phyloP scores from a whole-genome alignment of 1,284 basidiomycete species.

The Tilletia setariae region DNA sequence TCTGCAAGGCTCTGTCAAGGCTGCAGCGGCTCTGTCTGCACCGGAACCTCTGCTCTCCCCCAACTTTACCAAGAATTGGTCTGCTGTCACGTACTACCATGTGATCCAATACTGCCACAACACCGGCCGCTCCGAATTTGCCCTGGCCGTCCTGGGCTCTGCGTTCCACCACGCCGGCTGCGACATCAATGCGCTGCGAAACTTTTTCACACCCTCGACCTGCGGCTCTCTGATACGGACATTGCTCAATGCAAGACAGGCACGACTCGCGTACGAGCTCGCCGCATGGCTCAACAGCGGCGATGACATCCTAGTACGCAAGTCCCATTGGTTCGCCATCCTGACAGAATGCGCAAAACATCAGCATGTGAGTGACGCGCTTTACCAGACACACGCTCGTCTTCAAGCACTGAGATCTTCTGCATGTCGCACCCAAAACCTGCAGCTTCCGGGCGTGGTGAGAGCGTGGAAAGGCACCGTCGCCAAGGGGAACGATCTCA shows the following conservation, averaged over 20 bases:
- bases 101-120: slow-evolving; percentile 30
- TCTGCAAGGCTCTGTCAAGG: not conserved
- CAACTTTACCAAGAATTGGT: slow-evolving; percentile 30
- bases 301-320: not conserved
- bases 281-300: slow-evolving; percentile 28
- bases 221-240: slow-evolving; percentile 20
- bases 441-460: slow-evolving; percentile 33
- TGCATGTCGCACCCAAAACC: too few relatives aligned
- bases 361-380: slow-evolving; percentile 8
- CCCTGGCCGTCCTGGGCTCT: slow-evolving; percentile 28
- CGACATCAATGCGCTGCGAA: slow-evolving; percentile 21
- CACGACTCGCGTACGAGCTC: slow-evolving; percentile 34
- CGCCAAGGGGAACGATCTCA: slow-evolving; percentile 21
- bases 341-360: slow-evolving; percentile 36
- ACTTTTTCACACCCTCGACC: not conserved
- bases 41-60: not conserved
- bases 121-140: slow-evolving; percentile 35
- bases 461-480: slow-evolving; percentile 37
- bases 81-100: slow-evolving; percentile 31
- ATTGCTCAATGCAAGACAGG: slow-evolving; percentile 30
- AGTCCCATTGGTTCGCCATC: slow-evolving; percentile 36
- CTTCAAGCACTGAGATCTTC: not conserved
- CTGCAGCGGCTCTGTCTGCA: not conserved
- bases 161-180: slow-evolving; percentile 22
- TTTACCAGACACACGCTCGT: not conserved